Evolutionary conservation across 2,329 filamentous ascomycete genomes (phyloP).

Genomic region (Alternaria dauci): DNA sequence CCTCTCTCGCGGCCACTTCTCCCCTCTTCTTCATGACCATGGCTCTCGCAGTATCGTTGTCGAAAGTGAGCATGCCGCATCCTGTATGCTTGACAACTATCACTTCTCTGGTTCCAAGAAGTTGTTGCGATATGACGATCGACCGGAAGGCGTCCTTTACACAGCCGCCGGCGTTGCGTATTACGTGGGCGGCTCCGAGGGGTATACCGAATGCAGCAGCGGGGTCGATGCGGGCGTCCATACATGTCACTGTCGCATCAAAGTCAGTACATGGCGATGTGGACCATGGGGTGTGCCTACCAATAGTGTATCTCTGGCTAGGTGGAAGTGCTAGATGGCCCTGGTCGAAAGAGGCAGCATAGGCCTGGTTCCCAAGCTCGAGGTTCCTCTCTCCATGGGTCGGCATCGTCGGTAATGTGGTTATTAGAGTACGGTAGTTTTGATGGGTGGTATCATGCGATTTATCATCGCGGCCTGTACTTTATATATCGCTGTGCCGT

Average conservation of each 20-base stretch:
- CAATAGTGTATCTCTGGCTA: constrained; percentile 71
- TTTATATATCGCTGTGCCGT: constrained; percentile 7
- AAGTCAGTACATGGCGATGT: background rate
- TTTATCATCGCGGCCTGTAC: background rate
- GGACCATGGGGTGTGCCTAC: constrained; percentile 51
- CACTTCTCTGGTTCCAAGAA: constrained; percentile 79
- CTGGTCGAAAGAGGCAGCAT: constrained; percentile 68
- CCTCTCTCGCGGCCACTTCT: constrained; percentile 57
- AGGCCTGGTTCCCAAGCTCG: constrained; percentile 65
- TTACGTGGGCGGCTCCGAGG: constrained; percentile 80
- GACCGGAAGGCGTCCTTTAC: constrained; percentile 75
- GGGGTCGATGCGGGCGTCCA: constrained; percentile 79
- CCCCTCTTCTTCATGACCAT: constrained; percentile 69
- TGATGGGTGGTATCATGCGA: background rate
- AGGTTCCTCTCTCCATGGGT: constrained; percentile 64
- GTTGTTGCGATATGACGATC: constrained; percentile 79
- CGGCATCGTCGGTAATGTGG: constrained; percentile 42
- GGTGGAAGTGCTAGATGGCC: constrained; percentile 73
- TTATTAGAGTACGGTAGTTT: background rate
- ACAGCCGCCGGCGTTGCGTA: constrained; percentile 71
- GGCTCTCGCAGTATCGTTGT: constrained; percentile 64
- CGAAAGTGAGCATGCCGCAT: constrained; percentile 76
- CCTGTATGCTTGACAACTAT: constrained; percentile 77
- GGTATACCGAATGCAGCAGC: constrained; percentile 73
- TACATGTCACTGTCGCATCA: constrained; percentile 70